Conservation (phyloP, 1,284 basidiomycete species). For the Limonomyces culmigenus region DNA sequence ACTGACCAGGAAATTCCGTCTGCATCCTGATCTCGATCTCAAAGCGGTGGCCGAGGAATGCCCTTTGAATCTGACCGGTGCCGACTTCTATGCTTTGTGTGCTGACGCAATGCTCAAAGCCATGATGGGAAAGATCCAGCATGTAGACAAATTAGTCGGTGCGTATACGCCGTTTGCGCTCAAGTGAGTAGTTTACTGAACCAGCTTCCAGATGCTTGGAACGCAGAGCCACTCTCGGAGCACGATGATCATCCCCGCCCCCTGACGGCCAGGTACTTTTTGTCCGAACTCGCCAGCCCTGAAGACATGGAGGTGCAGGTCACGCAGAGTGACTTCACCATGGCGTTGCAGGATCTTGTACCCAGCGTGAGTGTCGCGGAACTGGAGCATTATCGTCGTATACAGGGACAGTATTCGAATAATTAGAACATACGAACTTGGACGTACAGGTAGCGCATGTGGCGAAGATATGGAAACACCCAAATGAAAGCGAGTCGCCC, state of each 20-base stretch:
- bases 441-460: not conserved
- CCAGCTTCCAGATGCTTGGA: constrained; percentile 28
- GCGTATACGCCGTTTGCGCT: not conserved
- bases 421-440: not conserved
- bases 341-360: constrained; percentile 59
- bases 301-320: constrained; percentile 71
- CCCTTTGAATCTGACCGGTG: constrained; percentile 90
- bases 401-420: constrained; percentile 58
- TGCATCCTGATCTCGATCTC: constrained; percentile 60
- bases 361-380: constrained; percentile 85
- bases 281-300: constrained; percentile 66
- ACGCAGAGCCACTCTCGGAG: constrained; percentile 20
- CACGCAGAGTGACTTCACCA: constrained; percentile 55
- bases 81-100: constrained; percentile 96
- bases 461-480: not conserved
- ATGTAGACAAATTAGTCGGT: constrained; percentile 7
- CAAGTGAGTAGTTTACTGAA: not conserved
- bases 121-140: constrained; percentile 78
- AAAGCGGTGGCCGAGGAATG: constrained; percentile 56
- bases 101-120: constrained; percentile 93
- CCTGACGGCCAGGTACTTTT: constrained; percentile 84
- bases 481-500: not conserved
- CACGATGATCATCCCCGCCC: constrained; percentile 42
- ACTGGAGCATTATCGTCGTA: constrained; percentile 71
- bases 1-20: constrained; percentile 82